Conservation (phyloP, 331 rosid genomes). For the Arachis monticola region DNA sequence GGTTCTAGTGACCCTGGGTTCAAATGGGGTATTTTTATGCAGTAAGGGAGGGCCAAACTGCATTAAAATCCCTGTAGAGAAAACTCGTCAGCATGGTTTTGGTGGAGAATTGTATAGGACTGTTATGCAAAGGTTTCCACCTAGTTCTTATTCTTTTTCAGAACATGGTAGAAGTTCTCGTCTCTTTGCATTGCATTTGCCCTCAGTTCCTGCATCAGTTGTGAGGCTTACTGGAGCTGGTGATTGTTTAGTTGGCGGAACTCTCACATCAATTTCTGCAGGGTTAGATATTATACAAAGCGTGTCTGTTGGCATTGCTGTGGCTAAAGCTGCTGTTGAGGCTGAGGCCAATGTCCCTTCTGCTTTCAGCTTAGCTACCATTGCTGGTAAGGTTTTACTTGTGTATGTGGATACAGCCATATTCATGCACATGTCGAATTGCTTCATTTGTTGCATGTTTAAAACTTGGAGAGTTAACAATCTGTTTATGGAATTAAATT, state of each 20-base stretch:
- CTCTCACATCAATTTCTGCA: constrained; percentile 66
- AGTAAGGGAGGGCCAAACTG: constrained; percentile 59
- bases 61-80: constrained; percentile 41
- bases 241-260: constrained; percentile 92
- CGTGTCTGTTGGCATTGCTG: constrained; percentile 85
- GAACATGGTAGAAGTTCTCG: constrained; percentile 51
- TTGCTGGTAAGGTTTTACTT: constrained; percentile 60
- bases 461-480: not conserved
- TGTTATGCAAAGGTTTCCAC: constrained; percentile 57
- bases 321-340: constrained; percentile 85
- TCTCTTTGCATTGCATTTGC: constrained; percentile 77
- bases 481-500: too few relatives aligned
- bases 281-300: constrained; percentile 84
- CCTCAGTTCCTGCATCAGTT: constrained; percentile 76
- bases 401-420: constrained; percentile 20
- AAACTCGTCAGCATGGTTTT: constrained; percentile 37
- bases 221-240: constrained; percentile 90
- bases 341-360: constrained; percentile 70
- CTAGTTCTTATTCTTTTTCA: constrained; percentile 39
- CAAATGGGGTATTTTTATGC: constrained; percentile 76
- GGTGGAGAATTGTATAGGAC: constrained; percentile 47
- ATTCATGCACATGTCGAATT: constrained; percentile 18
- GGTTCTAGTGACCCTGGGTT: constrained; percentile 75
- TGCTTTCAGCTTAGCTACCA: constrained; percentile 52
- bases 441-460: not conserved